Base-by-base conservation (phyloP, 2,329 filamentous ascomycete species). In the Penicillium sp. region DNA sequence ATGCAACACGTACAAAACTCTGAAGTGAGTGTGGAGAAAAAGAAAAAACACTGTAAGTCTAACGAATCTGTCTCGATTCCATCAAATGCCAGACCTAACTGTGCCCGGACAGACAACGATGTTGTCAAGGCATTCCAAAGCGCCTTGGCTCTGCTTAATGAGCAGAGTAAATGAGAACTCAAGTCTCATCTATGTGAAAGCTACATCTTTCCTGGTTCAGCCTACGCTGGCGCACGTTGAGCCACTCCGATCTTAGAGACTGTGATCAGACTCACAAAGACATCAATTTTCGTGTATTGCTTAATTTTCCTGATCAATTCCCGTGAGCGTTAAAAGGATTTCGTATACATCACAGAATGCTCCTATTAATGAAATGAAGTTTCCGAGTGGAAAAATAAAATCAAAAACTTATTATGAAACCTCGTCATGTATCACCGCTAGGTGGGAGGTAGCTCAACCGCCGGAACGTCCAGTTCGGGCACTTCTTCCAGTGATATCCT, bases 11-110 rank as follows among this genome's bases (percentile, higher is more conserved):
- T 96, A 26, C 85, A 88, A 58, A 79, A 91, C 39, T 85, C 88
- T 0, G 92, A 96, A 70, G 78, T 84, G 34, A 83, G 80, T 23
- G 79, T 96, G 52, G 84, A 86, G 50, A 82, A 87, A 62, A 94
- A 89, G 69, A 88, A 92, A 67, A 81, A 87, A 56, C 92, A 96
- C 66, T 90, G 92, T 96, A 77, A 77, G 89, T 13, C 34, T 76
- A 37, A 26, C 39, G 10, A 13, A 18, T n/a, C 10, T 26, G 31
- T 13, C 9, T 31, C 11, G 24, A 11, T 31, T 11, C 9, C 21
- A 21, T 47, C 5, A 29, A 24, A 28, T 8, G 8, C 14, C 31
- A 40, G 19, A 40, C 28, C 63, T 69, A 39, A 66, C 57, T 6
- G n/a, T 18, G 9, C 23, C 44, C 29, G 21, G 40, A 28, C 51